These are phyloP conservation scores for Pittosporum tobira DNA, from an alignment of 129 eudicot genomes.

Conservation along the genomic window DNA sequence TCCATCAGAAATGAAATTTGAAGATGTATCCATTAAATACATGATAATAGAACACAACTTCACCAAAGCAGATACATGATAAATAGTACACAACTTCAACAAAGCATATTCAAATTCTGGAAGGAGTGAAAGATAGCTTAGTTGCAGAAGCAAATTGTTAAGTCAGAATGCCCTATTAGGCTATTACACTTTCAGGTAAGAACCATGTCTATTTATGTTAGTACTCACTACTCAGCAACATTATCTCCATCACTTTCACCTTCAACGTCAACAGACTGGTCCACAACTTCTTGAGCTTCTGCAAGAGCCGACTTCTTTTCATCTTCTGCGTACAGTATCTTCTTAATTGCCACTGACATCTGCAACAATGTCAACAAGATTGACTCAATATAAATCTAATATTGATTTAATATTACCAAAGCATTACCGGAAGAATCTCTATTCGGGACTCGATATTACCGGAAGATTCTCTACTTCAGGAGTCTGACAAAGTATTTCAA, in stretches of 20 bases:
- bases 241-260: slow-evolving; percentile 21
- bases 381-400: too few species aligned
- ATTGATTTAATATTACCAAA: not conserved
- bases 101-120: not conserved
- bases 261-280: slow-evolving; percentile 16
- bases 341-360: slow-evolving; percentile 75
- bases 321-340: slow-evolving; percentile 71
- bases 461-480: slow-evolving; percentile 62
- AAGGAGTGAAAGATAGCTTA: not conserved
- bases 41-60: not conserved
- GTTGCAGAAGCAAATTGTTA: slow-evolving; percentile 3
- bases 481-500: slow-evolving; percentile 78
- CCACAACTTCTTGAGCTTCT: slow-evolving; percentile 54
- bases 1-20: too few species aligned
- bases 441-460: too few species aligned
- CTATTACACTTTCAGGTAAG: not conserved
- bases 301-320: slow-evolving; percentile 51
- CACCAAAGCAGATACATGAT: too few species aligned
- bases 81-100: not conserved
- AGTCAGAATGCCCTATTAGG: not conserved
- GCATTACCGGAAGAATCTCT: slow-evolving; percentile 57
- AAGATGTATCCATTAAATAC: not conserved
- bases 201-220: slow-evolving; percentile 3
- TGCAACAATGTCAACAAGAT: slow-evolving; percentile 23
- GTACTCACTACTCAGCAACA: slow-evolving; percentile 1